A percentile compares a stretch with the other conserved stretches of the same genome.
phyloP scores from a whole-genome alignment of 331 rosid species.

The Arachis monticola region DNA sequence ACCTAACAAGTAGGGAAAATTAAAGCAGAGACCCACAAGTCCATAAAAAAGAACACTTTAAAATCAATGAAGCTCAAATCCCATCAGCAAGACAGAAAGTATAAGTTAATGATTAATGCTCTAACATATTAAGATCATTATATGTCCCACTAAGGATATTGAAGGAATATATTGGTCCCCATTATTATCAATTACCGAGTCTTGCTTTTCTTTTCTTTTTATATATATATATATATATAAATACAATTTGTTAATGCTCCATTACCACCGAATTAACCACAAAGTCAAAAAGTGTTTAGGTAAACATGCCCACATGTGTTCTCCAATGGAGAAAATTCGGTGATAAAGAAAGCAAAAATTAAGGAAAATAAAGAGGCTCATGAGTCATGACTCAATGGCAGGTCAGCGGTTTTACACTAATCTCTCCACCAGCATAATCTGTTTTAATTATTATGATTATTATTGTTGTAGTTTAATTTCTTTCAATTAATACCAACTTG shows the following conservation, averaged over 20 bases:
- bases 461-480: too few relatives aligned
- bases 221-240: conserved; percentile 15
- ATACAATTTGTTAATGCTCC: conserved; percentile 46
- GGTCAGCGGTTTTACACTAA: conserved; percentile 46
- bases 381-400: conserved; percentile 43
- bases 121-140: conserved; percentile 46
- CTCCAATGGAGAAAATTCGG: conserved; percentile 47
- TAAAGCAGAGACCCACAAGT: conserved; percentile 9
- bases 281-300: conserved; percentile 59
- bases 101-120: conserved; percentile 46
- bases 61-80: conserved; percentile 43
- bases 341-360: conserved; percentile 37
- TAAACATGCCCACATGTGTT: conserved; percentile 47
- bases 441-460: neutral
- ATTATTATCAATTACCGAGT: conserved; percentile 43
- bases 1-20: neutral
- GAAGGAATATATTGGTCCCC: conserved; percentile 47
- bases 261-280: conserved; percentile 55
- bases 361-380: conserved; percentile 33
- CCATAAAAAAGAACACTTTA: conserved; percentile 36
- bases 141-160: conserved; percentile 50
- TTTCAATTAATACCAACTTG: neutral
- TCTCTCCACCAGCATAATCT: conserved; percentile 18
- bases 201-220: conserved; percentile 43
- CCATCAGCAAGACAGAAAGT: conserved; percentile 40